Evolutionary conservation across 495 filamentous ascomycete genomes (phyloP).

Genomic region (Saxophila tyrrhenica): DNA sequence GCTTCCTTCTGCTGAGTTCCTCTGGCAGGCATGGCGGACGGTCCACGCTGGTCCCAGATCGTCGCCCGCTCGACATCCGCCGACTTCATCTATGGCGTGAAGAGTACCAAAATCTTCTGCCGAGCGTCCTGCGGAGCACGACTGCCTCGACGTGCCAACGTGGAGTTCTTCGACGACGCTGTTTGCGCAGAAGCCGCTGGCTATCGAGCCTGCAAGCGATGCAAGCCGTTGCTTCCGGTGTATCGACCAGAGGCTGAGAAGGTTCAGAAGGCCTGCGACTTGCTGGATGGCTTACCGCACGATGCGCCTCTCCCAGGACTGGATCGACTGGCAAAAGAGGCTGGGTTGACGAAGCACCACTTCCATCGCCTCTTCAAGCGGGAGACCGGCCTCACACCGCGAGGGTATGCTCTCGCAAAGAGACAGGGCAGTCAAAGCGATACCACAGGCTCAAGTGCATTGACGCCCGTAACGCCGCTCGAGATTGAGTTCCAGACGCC

Average conservation of each 20-base stretch:
- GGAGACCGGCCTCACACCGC: slow-evolving; percentile 48
- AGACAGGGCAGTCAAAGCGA: not conserved
- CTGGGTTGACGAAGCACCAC: slow-evolving; percentile 47
- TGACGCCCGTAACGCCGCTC: not conserved
- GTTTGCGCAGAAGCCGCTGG: slow-evolving; percentile 44
- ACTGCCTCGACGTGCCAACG: slow-evolving; percentile 50
- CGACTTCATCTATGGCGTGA: slow-evolving; percentile 52
- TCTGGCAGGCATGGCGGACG: not conserved
- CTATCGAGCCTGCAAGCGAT: slow-evolving; percentile 54
- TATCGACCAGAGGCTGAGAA: slow-evolving; percentile 34
- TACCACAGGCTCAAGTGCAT: not conserved
- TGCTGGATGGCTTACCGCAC: slow-evolving; percentile 25
- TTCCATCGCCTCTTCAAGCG: slow-evolving; percentile 55
- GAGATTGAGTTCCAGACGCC: not conserved
- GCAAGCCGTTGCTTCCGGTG: slow-evolving; percentile 39
- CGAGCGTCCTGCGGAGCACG: slow-evolving; percentile 50
- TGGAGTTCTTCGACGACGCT: slow-evolving; percentile 47
- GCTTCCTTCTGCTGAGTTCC: too few relatives aligned
- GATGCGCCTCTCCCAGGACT: slow-evolving; percentile 32
- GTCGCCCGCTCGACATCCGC: slow-evolving; percentile 39
- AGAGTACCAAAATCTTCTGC: slow-evolving; percentile 54
- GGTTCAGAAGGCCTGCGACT: slow-evolving; percentile 37
- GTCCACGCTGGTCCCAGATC: slow-evolving; percentile 45
- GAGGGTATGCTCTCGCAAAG: slow-evolving; percentile 33
- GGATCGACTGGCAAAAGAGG: slow-evolving; percentile 41